phyloP scores from a whole-genome alignment of 1,284 basidiomycete species.

The Melampsora abietis-canadensis region DNA sequence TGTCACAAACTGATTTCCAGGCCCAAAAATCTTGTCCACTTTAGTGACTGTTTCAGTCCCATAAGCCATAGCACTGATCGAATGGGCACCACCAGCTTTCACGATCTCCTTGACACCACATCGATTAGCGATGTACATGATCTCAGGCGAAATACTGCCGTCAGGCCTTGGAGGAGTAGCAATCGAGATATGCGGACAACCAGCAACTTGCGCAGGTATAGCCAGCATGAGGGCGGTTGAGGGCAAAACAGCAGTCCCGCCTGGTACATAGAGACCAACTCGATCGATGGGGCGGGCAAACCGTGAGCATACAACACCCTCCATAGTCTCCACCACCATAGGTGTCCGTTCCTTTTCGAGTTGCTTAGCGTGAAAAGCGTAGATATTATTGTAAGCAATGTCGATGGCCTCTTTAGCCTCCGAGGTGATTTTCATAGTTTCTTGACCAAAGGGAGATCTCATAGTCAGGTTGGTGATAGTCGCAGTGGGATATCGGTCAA shows the following conservation, averaged over 20 bases:
- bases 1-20: constrained; percentile 97
- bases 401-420: constrained; percentile 77
- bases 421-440: constrained; percentile 22
- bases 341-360: constrained; percentile 61
- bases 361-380: constrained; percentile 78
- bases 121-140: constrained; percentile 86
- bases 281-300: constrained; percentile 90
- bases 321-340: constrained; percentile 91
- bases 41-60: constrained; percentile 94
- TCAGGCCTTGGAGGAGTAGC: constrained; percentile 90
- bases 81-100: constrained; percentile 93
- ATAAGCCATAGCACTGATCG: constrained; percentile 94
- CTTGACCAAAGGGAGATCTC: constrained; percentile 1
- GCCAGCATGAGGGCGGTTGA: constrained; percentile 98
- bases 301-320: constrained; percentile 88
- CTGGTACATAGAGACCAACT: constrained; percentile 95
- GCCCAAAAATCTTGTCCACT: constrained; percentile 89
- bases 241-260: constrained; percentile 92
- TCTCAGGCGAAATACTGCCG: constrained; percentile 86
- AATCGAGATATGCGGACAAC: constrained; percentile 85
- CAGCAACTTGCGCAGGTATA: constrained; percentile 94
- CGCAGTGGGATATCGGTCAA: neutral
- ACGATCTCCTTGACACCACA: constrained; percentile 82
- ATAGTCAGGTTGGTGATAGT: neutral
- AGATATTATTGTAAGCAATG: constrained; percentile 85